phyloP scores from a whole-genome alignment of 2,329 filamentous ascomycete genomes.

The Malbranchea zuffiana region DNA sequence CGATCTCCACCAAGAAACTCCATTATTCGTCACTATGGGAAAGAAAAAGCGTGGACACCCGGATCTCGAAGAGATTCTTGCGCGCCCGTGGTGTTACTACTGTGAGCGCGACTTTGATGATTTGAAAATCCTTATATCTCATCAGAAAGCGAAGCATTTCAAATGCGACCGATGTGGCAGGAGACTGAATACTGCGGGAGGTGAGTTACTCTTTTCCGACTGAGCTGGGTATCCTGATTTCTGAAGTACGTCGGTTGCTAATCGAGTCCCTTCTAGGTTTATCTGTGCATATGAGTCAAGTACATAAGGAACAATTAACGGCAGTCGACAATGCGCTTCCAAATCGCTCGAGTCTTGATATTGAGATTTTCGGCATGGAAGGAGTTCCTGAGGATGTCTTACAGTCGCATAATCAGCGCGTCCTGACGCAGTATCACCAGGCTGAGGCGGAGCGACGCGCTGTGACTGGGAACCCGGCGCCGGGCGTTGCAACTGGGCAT shows the following conservation, averaged over 20 bases:
- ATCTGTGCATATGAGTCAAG: conserved; percentile 93
- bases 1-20: too few relatives aligned
- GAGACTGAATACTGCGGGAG: conserved; percentile 85
- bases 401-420: conserved; percentile 72
- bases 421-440: conserved; percentile 75
- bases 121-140: conserved; percentile 86
- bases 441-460: conserved; percentile 72
- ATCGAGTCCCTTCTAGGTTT: conserved; percentile 50
- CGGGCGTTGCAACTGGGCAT: conserved; percentile 42
- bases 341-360: conserved; percentile 71
- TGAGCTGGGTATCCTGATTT: conserved; percentile 1
- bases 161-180: conserved; percentile 88
- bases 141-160: conserved; percentile 99
- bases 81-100: conserved; percentile 87
- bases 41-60: conserved; percentile 86
- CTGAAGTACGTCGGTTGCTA: conserved; percentile 3
- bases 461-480: conserved; percentile 70
- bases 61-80: conserved; percentile 76
- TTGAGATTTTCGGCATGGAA: conserved; percentile 98
- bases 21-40: conserved; percentile 47
- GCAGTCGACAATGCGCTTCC: conserved; percentile 86
- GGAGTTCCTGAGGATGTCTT: conserved; percentile 81
- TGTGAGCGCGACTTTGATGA: conserved; percentile 99
- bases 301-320: conserved; percentile 85
- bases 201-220: conserved; percentile 39